phyloP scores from a whole-genome alignment of 2,329 filamentous ascomycete genomes.

The Zymoseptoria crescenta region DNA sequence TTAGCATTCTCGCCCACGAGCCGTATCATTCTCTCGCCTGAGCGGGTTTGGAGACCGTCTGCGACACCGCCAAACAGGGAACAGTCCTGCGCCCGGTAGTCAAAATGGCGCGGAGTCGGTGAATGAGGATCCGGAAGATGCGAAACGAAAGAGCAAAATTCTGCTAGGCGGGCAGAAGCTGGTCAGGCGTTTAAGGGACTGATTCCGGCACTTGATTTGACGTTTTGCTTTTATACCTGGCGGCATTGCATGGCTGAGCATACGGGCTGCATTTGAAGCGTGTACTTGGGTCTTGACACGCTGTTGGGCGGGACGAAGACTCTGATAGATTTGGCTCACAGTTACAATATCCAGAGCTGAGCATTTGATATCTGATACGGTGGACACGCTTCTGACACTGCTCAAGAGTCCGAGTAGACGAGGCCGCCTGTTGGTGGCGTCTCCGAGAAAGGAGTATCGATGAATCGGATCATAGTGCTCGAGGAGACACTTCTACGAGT shows the following conservation, averaged over 20 bases:
- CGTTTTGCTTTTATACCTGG: neutral
- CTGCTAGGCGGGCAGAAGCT: constrained; percentile 37
- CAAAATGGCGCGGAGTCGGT: constrained; percentile 1
- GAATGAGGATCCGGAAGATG: constrained; percentile 27
- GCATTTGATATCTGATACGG: neutral
- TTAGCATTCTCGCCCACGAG: constrained; percentile 8
- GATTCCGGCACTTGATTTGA: constrained; percentile 3
- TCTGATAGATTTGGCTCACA: neutral
- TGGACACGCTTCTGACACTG: neutral
- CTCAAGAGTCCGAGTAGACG: neutral
- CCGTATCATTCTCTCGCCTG: constrained; percentile 22
- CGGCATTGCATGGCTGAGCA: neutral
- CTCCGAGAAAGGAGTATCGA: neutral
- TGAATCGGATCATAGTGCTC: no score
- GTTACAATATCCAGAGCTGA: neutral
- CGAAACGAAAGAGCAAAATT: constrained; percentile 34
- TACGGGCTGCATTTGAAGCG: neutral
- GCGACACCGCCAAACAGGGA: constrained; percentile 13
- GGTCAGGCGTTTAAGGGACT: constrained; percentile 30
- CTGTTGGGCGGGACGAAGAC: neutral
- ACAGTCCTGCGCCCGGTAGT: neutral
- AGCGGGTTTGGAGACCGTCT: constrained; percentile 26
- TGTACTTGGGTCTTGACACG: neutral
- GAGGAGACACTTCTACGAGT: neutral
- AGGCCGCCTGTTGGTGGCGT: neutral